Evolutionary conservation across 202 grass and related monocot species (phyloP).

Genomic region (Dendrocalamus latiflorus): DNA sequence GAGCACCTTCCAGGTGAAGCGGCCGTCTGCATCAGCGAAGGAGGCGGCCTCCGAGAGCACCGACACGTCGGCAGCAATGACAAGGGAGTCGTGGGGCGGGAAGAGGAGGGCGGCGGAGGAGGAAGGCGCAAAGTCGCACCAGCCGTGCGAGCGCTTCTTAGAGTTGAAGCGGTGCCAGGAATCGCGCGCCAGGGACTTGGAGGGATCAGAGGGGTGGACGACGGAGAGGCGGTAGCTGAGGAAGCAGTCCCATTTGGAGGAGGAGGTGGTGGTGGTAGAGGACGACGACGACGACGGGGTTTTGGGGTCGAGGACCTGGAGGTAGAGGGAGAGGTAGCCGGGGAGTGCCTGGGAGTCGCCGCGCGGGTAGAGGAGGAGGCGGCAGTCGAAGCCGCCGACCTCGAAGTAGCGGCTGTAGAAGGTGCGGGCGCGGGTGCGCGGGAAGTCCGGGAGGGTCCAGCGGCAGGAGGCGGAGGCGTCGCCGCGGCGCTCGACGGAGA

Average conservation of each 20-base stretch:
- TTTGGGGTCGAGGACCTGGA: slow-evolving; percentile 96
- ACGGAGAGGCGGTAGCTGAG: slow-evolving; percentile 78
- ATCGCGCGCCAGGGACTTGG: slow-evolving; percentile 68
- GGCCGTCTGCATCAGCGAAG: slow-evolving; percentile 51
- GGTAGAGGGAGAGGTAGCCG: slow-evolving; percentile 84
- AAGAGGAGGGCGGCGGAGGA: slow-evolving; percentile 43
- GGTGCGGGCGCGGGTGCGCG: slow-evolving; percentile 63
- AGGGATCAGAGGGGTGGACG: slow-evolving; percentile 42
- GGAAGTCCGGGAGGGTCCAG: slow-evolving; percentile 78
- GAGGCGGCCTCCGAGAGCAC: slow-evolving; percentile 68
- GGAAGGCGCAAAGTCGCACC: slow-evolving; percentile 85
- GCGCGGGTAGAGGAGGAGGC: slow-evolving; percentile 79
- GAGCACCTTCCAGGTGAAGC: slow-evolving; percentile 90
- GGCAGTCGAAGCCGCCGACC: slow-evolving; percentile 89
- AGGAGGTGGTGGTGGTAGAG: slow-evolving; percentile 41
- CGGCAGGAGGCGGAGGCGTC: slow-evolving; percentile 75
- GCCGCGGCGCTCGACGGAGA: slow-evolving; percentile 63
- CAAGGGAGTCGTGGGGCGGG: slow-evolving; percentile 56
- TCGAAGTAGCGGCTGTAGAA: slow-evolving; percentile 94
- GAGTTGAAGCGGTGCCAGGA: slow-evolving; percentile 94
- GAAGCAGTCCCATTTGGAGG: slow-evolving; percentile 89
- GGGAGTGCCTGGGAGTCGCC: slow-evolving; percentile 83
- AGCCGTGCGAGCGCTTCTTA: slow-evolving; percentile 94
- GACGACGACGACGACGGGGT: slow-evolving; percentile 59
- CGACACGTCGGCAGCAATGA: slow-evolving; percentile 69